Evolutionary conservation across 2,329 filamentous ascomycete species (phyloP), one percentile per base, ranked within the genome.

Genomic region (Ceratocystis colombiana): DNA sequence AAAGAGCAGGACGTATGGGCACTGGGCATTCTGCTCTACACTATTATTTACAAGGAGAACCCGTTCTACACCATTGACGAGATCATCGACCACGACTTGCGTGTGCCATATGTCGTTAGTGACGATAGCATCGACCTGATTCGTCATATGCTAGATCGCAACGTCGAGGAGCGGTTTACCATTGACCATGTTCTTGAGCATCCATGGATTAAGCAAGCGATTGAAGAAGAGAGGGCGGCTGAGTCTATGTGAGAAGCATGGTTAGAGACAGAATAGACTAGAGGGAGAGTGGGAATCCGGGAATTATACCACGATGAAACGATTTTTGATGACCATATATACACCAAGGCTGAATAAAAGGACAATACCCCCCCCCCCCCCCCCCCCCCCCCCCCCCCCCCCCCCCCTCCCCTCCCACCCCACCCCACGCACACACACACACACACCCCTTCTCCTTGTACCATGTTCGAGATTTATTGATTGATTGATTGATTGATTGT

Each of bases 1-100:
- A 96, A 95, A 76, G 93, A 96, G 75, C 94, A 99, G 79, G 94
- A 99, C 73, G 91, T 99, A 37, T 99, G 94, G 94, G 94, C 94
- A 0, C 82, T 99, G 17, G 94, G 94, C 28, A 97, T 99, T 72
- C 82, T 99, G 30, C 84, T 99, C 15, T 99, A 99, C 79, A 99
- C 94, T 33, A 96, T 99, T 73, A 88, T 97, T 73, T 99, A 99
- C 82, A 99, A 97, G 78, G 94, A 99, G 77, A 99, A 99, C 73
- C 93, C 94, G 0, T 99, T 96, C 76, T 97, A 97, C 81, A 95
- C 89, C 76, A 94, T 97, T 72, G 94, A 99, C 75, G 94, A 99
- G 79, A 99, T 99, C 73, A 95, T 97, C 84, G 94, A 99, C 74
- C 92, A 93, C 72, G 93, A 96, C 71, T 79, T 99, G 68, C 85